Conservation (phyloP, 176 grass and related monocot species). For the Oryza meyeriana region DNA sequence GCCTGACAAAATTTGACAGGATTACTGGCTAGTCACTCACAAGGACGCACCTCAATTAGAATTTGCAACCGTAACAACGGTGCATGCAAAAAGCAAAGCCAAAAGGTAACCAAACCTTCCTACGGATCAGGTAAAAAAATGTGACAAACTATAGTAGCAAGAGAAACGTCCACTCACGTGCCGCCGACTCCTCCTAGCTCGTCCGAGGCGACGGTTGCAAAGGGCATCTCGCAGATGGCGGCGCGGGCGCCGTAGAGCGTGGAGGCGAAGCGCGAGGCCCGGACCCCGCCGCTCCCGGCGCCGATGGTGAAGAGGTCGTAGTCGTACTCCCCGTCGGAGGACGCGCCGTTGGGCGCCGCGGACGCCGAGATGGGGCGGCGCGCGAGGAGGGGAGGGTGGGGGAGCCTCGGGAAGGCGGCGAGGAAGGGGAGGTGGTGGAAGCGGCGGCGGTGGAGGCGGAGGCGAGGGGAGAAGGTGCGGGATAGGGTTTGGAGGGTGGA, state of each 20-base stretch:
- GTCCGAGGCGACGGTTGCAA: slow-evolving; percentile 71
- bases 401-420: slow-evolving; percentile 24
- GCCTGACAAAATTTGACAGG: neutral
- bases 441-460: slow-evolving; percentile 26
- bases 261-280: slow-evolving; percentile 85
- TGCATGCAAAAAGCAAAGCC: neutral
- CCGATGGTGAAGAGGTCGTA: slow-evolving; percentile 95
- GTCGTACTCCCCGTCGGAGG: slow-evolving; percentile 48
- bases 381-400: slow-evolving; percentile 16
- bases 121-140: neutral
- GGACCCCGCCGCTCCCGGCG: slow-evolving; percentile 87
- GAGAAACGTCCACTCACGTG: slow-evolving; percentile 59
- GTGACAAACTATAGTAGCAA: neutral
- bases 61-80: neutral
- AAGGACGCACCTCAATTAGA: too few relatives aligned
- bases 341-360: slow-evolving; percentile 34
- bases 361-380: slow-evolving; percentile 28
- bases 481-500: slow-evolving; percentile 52
- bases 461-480: slow-evolving; percentile 30
- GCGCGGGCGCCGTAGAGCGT: slow-evolving; percentile 67
- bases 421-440: slow-evolving; percentile 29
- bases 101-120: neutral
- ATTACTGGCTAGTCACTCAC: neutral
- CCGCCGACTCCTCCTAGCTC: slow-evolving; percentile 71
- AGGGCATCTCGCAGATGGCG: slow-evolving; percentile 90